phyloP scores from a whole-genome alignment of 2,329 filamentous ascomycete genomes.

The Diaporthe caulivora region DNA sequence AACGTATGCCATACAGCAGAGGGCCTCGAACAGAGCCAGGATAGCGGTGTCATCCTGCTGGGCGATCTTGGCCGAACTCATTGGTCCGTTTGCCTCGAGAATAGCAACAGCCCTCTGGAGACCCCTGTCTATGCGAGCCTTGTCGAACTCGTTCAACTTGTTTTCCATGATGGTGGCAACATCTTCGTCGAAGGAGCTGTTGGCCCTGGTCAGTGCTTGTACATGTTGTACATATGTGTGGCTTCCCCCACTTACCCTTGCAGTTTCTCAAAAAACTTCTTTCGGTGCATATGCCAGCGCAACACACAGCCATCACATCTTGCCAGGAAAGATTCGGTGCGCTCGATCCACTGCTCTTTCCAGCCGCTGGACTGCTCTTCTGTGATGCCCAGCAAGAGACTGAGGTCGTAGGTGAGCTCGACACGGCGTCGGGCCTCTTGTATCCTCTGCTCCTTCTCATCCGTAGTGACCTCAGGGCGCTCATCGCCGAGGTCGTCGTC shows the following conservation, averaged over 20 bases:
- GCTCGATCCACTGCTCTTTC: conserved; percentile 68
- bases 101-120: conserved; percentile 65
- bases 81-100: conserved; percentile 58
- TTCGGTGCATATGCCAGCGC: conserved; percentile 79
- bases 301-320: conserved; percentile 78
- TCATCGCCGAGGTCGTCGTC: conserved; percentile 72
- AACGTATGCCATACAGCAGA: conserved; percentile 87
- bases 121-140: conserved; percentile 48
- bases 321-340: conserved; percentile 70
- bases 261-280: conserved; percentile 71
- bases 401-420: conserved; percentile 74
- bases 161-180: conserved; percentile 54
- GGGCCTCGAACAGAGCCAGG: conserved; percentile 86
- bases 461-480: conserved; percentile 59
- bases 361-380: conserved; percentile 70
- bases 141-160: conserved; percentile 55
- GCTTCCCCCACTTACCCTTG: conserved; percentile 61
- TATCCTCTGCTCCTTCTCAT: conserved; percentile 66
- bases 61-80: conserved; percentile 61
- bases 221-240: background rate
- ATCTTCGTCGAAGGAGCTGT: conserved; percentile 53
- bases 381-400: conserved; percentile 76
- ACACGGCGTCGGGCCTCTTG: conserved; percentile 67
- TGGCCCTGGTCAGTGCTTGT: conserved; percentile 1
- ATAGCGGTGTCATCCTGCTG: conserved; percentile 70